A percentile compares a stretch with the other conserved stretches of the same genome.
phyloP scores from a whole-genome alignment of 345 rosid species.

The Fremontodendron californicum region DNA sequence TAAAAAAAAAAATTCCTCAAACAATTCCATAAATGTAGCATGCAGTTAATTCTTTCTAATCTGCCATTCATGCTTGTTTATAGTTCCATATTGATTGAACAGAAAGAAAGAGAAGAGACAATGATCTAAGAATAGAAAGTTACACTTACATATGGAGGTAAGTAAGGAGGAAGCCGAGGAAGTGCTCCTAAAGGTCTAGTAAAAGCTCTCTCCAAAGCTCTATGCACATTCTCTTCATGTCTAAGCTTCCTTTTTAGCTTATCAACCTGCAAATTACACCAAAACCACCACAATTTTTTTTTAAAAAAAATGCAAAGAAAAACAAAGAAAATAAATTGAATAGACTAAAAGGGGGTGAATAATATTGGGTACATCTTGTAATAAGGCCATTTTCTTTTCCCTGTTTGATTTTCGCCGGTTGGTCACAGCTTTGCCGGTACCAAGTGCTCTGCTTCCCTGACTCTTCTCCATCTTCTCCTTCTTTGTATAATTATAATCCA shows the following conservation, averaged over 20 bases:
- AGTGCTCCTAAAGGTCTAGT: conserved; percentile 91
- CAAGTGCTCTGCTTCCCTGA: conserved; percentile 34
- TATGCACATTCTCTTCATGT: conserved; percentile 94
- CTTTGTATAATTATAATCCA: conserved; percentile 25
- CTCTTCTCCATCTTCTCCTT: conserved; percentile 57
- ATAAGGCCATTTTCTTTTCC: conserved; percentile 75
- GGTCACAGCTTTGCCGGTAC: conserved; percentile 40
- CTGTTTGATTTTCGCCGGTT: conserved; percentile 58
- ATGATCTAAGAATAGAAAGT: conserved; percentile 1
- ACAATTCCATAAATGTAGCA: not conserved
- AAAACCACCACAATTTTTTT: not conserved
- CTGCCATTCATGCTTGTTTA: conserved; percentile 1
- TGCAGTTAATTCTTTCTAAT: not conserved
- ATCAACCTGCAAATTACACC: conserved; percentile 60
- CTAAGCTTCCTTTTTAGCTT: conserved; percentile 89
- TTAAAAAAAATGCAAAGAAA: not conserved
- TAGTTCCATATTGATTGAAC: not conserved
- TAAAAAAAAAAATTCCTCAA: not conserved
- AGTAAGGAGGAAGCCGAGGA: conserved; percentile 94
- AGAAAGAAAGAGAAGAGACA: not conserved
- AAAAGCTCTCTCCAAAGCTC: conserved; percentile 95
- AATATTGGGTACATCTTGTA: conserved; percentile 67
- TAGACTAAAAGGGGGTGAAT: not conserved
- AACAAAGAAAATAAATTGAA: not conserved
- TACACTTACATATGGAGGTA: conserved; percentile 73